A percentile compares a stretch with the other conserved stretches of the same genome.
These are phyloP conservation scores for Atalantia buxifolia DNA, from an alignment of 345 rosid species.

Conservation along the genomic window DNA sequence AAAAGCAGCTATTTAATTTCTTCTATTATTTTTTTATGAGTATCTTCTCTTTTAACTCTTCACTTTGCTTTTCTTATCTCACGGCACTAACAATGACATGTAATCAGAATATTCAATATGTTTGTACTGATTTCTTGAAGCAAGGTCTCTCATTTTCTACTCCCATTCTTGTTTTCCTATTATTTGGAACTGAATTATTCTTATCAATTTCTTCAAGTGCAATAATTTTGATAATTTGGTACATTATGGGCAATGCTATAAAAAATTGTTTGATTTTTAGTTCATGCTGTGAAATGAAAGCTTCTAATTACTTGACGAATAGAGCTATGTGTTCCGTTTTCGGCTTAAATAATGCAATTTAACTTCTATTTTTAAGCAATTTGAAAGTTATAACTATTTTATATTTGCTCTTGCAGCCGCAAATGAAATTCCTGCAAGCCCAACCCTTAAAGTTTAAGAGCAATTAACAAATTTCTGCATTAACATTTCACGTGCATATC, in stretches of 20 bases:
- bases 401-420: too few species aligned
- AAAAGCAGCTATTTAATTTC: neutral
- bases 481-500: slow-evolving; percentile 70
- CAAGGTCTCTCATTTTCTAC: slow-evolving; percentile 52
- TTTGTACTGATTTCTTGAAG: slow-evolving; percentile 57
- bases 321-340: too few species aligned
- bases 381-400: too few species aligned
- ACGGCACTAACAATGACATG: neutral
- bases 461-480: slow-evolving; percentile 3
- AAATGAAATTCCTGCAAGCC: too few species aligned
- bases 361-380: too few species aligned
- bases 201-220: neutral
- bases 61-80: neutral
- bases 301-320: too few species aligned
- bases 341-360: too few species aligned
- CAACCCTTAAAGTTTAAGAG: too few species aligned
- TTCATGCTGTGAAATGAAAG: too few species aligned
- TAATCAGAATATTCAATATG: neutral
- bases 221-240: neutral
- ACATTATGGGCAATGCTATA: neutral
- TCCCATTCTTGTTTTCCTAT: neutral
- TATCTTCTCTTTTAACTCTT: neutral
- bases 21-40: neutral
- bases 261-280: neutral
- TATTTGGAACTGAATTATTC: neutral